These are phyloP conservation scores for Cryptococcus sp. DNA, from an alignment of 1,284 basidiomycete genomes.

Conservation along the genomic window DNA sequence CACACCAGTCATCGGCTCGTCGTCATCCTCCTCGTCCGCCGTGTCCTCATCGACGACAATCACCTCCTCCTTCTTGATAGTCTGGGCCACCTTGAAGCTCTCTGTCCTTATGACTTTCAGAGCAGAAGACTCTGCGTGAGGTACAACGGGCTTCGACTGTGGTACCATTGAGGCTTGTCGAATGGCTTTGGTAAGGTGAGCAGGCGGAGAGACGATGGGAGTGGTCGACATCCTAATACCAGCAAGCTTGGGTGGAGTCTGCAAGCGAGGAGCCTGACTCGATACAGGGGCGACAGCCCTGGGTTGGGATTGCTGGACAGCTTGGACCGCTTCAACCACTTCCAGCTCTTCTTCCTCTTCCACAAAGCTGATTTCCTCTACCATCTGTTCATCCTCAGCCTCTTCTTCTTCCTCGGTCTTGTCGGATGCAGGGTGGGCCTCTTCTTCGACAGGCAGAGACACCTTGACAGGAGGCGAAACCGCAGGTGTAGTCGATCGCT, in stretches of 20 bases:
- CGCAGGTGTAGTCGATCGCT: constrained; percentile 15
- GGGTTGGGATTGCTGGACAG: neutral
- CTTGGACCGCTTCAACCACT: too few relatives aligned
- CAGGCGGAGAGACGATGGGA: constrained; percentile 17
- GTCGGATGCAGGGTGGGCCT: neutral
- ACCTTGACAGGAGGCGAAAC: constrained; percentile 1
- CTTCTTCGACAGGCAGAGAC: too few relatives aligned
- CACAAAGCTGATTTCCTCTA: neutral
- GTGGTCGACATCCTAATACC: constrained; percentile 11
- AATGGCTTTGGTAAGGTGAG: neutral
- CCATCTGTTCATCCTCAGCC: constrained; percentile 9
- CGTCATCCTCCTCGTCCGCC: constrained; percentile 4
- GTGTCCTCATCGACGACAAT: constrained; percentile 2
- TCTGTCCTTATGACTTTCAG: too few relatives aligned
- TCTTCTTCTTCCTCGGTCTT: constrained; percentile 16
- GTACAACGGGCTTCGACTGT: too few relatives aligned
- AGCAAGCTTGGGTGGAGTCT: neutral
- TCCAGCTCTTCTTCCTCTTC: neutral
- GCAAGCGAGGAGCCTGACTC: neutral
- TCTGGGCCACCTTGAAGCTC: neutral
- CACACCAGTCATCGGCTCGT: neutral
- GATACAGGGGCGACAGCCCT: neutral
- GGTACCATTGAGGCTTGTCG: too few relatives aligned
- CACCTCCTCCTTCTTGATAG: neutral
- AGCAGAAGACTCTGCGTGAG: too few relatives aligned